Conservation (phyloP, 768 basidiomycete species). For the Hygrocybe coccinea region DNA sequence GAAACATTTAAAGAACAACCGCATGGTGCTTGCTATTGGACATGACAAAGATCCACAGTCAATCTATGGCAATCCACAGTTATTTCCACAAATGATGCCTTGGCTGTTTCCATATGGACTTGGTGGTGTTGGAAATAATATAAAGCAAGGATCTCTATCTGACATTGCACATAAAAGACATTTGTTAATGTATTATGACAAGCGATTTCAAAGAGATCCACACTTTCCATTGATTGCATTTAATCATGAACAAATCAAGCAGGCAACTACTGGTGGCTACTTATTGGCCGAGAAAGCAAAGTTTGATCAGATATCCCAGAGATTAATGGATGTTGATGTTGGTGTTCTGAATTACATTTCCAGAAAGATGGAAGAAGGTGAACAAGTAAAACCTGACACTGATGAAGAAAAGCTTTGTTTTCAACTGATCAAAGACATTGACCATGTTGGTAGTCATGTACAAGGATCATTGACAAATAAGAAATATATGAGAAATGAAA, state of each 20-base stretch:
- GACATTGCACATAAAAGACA: slow-evolving; percentile 20
- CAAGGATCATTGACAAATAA: no score
- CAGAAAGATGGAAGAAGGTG: no score
- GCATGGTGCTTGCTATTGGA: slow-evolving; percentile 20
- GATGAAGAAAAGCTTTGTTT: no score
- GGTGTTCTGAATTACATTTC: no score
- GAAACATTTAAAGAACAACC: slow-evolving; percentile 13
- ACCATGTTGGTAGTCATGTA: no score
- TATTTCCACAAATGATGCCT: slow-evolving; percentile 31
- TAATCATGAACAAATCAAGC: slow-evolving; percentile 31
- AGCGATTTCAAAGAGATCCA: slow-evolving; percentile 26
- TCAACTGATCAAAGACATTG: no score
- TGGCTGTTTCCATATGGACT: slow-evolving; percentile 40
- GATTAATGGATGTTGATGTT: no score
- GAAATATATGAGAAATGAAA: no score
- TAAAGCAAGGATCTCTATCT: slow-evolving; percentile 7
- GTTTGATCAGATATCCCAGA: no score
- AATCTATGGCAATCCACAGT: slow-evolving; percentile 21
- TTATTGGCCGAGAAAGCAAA: no score
- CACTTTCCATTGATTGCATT: slow-evolving; percentile 25
- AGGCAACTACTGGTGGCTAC: no score
- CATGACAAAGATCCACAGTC: slow-evolving; percentile 15
- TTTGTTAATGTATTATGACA: slow-evolving; percentile 26
- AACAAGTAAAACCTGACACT: no score
- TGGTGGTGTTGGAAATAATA: slow-evolving; percentile 23